These are phyloP conservation scores for Didymella pomorum DNA, from an alignment of 2,329 filamentous ascomycete genomes.

Conservation along the genomic window DNA sequence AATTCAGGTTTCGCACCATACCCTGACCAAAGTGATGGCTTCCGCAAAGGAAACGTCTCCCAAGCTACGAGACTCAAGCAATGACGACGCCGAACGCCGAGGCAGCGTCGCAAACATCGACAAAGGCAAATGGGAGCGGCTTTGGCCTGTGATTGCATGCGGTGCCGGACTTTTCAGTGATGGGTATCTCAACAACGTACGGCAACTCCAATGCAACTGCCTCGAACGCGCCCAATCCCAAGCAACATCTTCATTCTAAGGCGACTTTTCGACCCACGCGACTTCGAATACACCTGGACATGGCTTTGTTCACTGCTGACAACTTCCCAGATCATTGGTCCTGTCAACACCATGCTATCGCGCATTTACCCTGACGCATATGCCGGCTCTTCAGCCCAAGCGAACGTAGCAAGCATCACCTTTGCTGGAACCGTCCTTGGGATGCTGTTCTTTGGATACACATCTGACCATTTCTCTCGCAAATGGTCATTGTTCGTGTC, in stretches of 20 bases:
- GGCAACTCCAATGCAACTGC: constrained; percentile 18
- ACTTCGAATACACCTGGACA: neutral
- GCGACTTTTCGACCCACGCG: constrained; percentile 8
- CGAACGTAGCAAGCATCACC: constrained; percentile 81
- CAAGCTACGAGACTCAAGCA: constrained; percentile 13
- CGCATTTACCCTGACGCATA: constrained; percentile 76
- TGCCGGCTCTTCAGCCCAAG: constrained; percentile 70
- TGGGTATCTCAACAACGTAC: constrained; percentile 87
- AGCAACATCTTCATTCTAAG: constrained; percentile 2
- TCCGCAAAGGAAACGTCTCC: constrained; percentile 17
- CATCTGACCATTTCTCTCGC: constrained; percentile 83
- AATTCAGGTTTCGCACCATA: neutral
- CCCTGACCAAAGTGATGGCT: constrained; percentile 3
- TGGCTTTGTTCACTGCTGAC: constrained; percentile 22
- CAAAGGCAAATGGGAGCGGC: constrained; percentile 54
- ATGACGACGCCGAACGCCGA: constrained; percentile 11
- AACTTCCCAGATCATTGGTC: constrained; percentile 75
- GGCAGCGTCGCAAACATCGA: constrained; percentile 32
- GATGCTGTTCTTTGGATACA: constrained; percentile 80
- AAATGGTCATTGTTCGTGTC: constrained; percentile 82
- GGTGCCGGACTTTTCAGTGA: constrained; percentile 91
- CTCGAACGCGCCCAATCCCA: constrained; percentile 15
- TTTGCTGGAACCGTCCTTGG: constrained; percentile 85
- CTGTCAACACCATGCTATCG: constrained; percentile 78
- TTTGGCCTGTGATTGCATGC: constrained; percentile 83